Evolutionary conservation across 345 rosid species (phyloP), one percentile per base, ranked within the genome.

Genomic region (Eutrema yunnanense): DNA sequence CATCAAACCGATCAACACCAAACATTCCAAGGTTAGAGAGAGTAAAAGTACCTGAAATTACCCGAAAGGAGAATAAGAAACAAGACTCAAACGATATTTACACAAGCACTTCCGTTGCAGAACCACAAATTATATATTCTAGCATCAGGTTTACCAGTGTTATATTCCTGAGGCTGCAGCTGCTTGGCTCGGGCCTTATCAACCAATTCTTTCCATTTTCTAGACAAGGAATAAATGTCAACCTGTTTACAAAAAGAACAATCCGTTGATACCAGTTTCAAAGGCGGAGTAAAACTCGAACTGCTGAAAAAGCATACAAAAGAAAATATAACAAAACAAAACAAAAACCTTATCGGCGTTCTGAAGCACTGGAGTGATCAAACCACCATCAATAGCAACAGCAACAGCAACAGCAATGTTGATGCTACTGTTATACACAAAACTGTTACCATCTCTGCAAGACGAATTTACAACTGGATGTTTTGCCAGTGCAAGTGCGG

Each of bases 321-420:
- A 52, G 62, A 11, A n/a, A 63, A 62, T 40, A 43, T 26, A 55
- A 65, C 40, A 6, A 41, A 5, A 29, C 66, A 42, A 16, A 53
- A 49, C 26, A 36, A 70, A 33, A 68, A 94, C 98, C 96, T 95
- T 88, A 74, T 95, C 90, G n/a, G 96, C 98, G 74, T 90, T 96
- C 77, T 87, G 90, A 81, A 95, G 99, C 67, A 95, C 99, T 0
- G 98, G 98, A 12, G 99, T 95, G 72, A 92, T 88, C 76, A 95
- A 68, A 62, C 98, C 98, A 27, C 96, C 97, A 67, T 92, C 96
- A 2, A 89, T 82, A 57, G 99, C 98, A 72, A 95, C 99, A 75
- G 97, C 98, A 72, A 95, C 99, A 75, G 97, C 99, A 57, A 95
- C 99, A 33, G 96, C 97, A 70, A 95, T 80, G 79, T 92, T 95